Evolutionary conservation across 441 rosid genomes (phyloP).

Genomic region (Erodium texanum): DNA sequence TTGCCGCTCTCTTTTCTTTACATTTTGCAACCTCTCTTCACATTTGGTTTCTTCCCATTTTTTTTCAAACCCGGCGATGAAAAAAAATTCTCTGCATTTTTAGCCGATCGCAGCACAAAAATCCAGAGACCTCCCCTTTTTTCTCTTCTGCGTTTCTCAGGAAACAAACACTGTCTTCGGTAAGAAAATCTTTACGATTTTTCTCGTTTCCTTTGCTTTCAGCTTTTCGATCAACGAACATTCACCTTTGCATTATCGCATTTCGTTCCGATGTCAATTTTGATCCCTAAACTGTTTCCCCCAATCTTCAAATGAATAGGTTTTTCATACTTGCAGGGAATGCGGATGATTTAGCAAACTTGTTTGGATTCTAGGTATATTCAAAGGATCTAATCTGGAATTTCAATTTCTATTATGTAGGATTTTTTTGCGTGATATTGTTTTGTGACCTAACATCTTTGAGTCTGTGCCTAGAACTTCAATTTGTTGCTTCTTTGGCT

Average conservation of each 20-base stretch:
- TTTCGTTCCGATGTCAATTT: neutral
- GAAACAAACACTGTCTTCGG: conserved; percentile 5
- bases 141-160: neutral
- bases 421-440: too few relatives aligned
- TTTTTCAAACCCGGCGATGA: neutral
- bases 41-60: neutral
- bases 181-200: neutral
- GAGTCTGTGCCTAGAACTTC: neutral
- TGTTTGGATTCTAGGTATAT: neutral
- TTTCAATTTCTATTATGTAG: neutral
- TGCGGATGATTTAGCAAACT: neutral
- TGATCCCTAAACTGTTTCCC: neutral
- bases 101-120: neutral
- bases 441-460: neutral
- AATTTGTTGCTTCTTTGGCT: too few relatives aligned
- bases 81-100: neutral
- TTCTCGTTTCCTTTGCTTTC: neutral
- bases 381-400: neutral
- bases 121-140: neutral
- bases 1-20: neutral
- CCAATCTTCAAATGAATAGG: neutral
- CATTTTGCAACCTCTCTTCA: conserved; percentile 1
- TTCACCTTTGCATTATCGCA: neutral
- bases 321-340: neutral
- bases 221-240: neutral